Evolutionary conservation across 495 filamentous ascomycete species (phyloP), one percentile per base, ranked within the genome.

Genomic region (Xylaria nigripes): DNA sequence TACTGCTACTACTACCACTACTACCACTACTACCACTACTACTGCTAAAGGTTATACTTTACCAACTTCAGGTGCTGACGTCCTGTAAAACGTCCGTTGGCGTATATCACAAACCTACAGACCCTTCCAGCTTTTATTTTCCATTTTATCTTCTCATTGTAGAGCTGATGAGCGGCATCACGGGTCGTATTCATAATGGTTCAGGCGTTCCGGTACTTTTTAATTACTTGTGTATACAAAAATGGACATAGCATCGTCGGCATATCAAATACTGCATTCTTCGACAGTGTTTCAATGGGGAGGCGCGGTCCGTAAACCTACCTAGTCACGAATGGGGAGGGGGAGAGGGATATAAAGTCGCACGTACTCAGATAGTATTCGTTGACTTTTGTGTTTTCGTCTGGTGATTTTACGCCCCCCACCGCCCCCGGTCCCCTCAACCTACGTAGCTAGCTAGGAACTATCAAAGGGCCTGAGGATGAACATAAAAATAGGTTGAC

Each of bases 191-290:
- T 24, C n/a, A 27, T 13, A 24, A 24, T 45, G 27, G 22, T 24
- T 22, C 30, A 18, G 50, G 50, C 41, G 50, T 51, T 36, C 21
- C n/a, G 49, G 49, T 23, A 6, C 40, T 32, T 32, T 43, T 22
- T 7, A 51, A 9, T 29, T 18, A 43, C 25, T 23, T 13, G 34
- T 16, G 25, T 19, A 51, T 43, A 51, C 10, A 44, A 34, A 43
- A 43, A 30, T 29, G 49, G 30, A 36, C 27, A 51, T 44, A 29
- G 25, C 25, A 22, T 51, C 19, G 41, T 27, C 22, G 22, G 23
- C 38, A 42, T 21, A 5, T 15, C 34, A 16, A 27, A 16, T 23
- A 27, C 32, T 41, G 12, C 34, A 41, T 43, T 51, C n/a, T 49
- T 22, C 1, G 13, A 50, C 32, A n/a, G 10, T 15, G 1, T n/a